These are phyloP conservation scores for Tuber brumale DNA, from an alignment of 495 filamentous ascomycete species.

Conservation along the genomic window DNA sequence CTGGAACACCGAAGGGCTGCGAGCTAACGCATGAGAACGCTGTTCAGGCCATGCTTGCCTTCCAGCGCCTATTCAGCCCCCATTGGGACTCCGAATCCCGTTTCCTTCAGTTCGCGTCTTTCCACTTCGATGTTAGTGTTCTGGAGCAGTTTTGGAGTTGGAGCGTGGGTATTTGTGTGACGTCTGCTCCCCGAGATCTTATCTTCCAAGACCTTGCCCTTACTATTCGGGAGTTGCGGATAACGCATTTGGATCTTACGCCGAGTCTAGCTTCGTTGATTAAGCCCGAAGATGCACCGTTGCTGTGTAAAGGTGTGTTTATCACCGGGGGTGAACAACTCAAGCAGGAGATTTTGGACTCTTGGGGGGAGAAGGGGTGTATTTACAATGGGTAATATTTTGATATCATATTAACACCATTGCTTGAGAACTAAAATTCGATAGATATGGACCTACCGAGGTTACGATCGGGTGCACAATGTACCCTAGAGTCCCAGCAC, in stretches of 20 bases:
- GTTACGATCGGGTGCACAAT: constrained; percentile 83
- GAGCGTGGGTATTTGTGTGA: constrained; percentile 74
- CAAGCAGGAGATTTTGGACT: constrained; percentile 64
- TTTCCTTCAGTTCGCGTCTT: constrained; percentile 82
- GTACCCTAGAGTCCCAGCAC: constrained; percentile 61
- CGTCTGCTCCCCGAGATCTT: constrained; percentile 67
- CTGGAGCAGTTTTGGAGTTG: constrained; percentile 86
- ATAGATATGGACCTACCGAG: constrained; percentile 72
- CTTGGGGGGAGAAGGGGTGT: constrained; percentile 56
- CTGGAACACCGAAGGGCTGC: constrained; percentile 72
- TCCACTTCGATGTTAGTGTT: constrained; percentile 83
- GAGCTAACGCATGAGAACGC: constrained; percentile 66
- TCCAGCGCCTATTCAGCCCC: constrained; percentile 59
- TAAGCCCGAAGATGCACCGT: constrained; percentile 61
- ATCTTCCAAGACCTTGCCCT: constrained; percentile 68
- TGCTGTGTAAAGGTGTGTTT: constrained; percentile 62
- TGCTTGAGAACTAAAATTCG: constrained; percentile 16
- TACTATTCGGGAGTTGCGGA: constrained; percentile 60
- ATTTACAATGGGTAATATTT: constrained; percentile 62
- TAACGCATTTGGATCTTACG: constrained; percentile 82
- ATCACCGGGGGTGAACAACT: constrained; percentile 69
- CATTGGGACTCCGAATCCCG: constrained; percentile 64
- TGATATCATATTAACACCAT: neutral
- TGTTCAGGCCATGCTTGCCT: constrained; percentile 69
- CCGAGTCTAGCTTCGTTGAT: constrained; percentile 59